A percentile compares a stretch with the other conserved stretches of the same genome.
Evolutionary conservation across 2,329 filamentous ascomycete genomes (phyloP).

Genomic region (Neofusicoccum sp.): DNA sequence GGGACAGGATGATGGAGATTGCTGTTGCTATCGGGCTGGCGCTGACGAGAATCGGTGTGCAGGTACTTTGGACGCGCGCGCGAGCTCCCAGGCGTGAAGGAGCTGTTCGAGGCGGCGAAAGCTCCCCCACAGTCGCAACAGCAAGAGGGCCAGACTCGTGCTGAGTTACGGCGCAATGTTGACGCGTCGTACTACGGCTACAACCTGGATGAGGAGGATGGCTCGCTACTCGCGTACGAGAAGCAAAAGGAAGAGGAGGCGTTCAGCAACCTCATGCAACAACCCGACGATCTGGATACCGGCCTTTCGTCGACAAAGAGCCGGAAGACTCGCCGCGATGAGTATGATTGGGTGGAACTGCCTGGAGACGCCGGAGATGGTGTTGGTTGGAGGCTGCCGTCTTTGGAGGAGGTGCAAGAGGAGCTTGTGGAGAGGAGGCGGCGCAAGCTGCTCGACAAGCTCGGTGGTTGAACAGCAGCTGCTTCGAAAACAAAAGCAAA

Average conservation of each 20-base stretch:
- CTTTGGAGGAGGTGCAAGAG: constrained; percentile 87
- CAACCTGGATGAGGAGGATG: constrained; percentile 88
- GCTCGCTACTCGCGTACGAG: constrained; percentile 76
- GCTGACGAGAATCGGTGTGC: not conserved
- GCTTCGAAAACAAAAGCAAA: not conserved
- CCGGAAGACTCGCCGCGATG: constrained; percentile 25
- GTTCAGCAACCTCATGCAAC: constrained; percentile 62
- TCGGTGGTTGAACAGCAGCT: constrained; percentile 40
- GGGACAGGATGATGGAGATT: no score
- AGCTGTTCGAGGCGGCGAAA: constrained; percentile 79
- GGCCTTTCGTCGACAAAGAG: not conserved
- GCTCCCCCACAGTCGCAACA: constrained; percentile 37
- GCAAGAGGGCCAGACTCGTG: constrained; percentile 63
- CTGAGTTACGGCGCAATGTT: constrained; percentile 71
- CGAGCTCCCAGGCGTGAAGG: constrained; percentile 92
- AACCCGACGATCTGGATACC: constrained; percentile 53
- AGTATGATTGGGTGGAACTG: constrained; percentile 69
- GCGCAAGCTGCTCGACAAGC: constrained; percentile 79
- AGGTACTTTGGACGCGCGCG: constrained; percentile 83
- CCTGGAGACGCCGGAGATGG: constrained; percentile 87
- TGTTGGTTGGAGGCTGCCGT: constrained; percentile 76
- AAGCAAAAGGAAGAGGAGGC: constrained; percentile 79
- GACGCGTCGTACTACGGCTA: constrained; percentile 97
- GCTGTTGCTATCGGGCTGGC: no score
- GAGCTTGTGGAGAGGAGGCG: constrained; percentile 86